phyloP scores from a whole-genome alignment of 1,139 yeast species.

The Candida freyschussii region DNA sequence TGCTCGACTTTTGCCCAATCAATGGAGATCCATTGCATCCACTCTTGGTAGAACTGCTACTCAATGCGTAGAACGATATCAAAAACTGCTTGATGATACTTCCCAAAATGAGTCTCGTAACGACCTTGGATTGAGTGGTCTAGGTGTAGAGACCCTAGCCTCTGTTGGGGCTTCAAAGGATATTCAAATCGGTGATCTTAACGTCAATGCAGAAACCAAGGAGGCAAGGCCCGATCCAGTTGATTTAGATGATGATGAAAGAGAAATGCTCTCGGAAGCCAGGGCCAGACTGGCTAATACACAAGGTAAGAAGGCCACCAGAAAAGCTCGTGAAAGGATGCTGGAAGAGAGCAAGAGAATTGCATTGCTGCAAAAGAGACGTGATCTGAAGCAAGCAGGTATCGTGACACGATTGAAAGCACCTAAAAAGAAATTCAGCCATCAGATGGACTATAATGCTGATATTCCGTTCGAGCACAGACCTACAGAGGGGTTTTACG shows the following conservation, averaged over 20 bases:
- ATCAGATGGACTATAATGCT: conserved; percentile 74
- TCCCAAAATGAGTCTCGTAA: conserved; percentile 25
- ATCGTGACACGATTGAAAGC: conserved; percentile 44
- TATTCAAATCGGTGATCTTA: conserved; percentile 48
- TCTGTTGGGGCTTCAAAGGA: conserved; percentile 32
- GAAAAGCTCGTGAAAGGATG: conserved; percentile 85
- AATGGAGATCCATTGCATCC: conserved; percentile 88
- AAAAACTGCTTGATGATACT: conserved; percentile 61
- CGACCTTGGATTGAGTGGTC: conserved; percentile 43
- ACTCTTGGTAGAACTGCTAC: conserved; percentile 81
- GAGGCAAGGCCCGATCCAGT: conserved; percentile 81
- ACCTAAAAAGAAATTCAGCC: conserved; percentile 46
- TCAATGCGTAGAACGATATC: conserved; percentile 85
- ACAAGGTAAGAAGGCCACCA: conserved; percentile 90
- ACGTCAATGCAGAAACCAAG: conserved; percentile 71
- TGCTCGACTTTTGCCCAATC: conserved; percentile 77
- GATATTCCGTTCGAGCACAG: conserved; percentile 76
- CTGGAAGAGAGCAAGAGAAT: conserved; percentile 68
- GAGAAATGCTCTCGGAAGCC: conserved; percentile 92
- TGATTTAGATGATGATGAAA: conserved; percentile 81
- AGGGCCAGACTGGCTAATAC: conserved; percentile 88
- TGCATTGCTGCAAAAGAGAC: conserved; percentile 71
- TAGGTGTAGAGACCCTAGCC: conserved; percentile 53
- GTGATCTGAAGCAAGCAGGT: conserved; percentile 87
- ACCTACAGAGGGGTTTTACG: conserved; percentile 71